phyloP scores from a whole-genome alignment of 352 stramenopile genomes.

The Phytophthora pseudosyringae region DNA sequence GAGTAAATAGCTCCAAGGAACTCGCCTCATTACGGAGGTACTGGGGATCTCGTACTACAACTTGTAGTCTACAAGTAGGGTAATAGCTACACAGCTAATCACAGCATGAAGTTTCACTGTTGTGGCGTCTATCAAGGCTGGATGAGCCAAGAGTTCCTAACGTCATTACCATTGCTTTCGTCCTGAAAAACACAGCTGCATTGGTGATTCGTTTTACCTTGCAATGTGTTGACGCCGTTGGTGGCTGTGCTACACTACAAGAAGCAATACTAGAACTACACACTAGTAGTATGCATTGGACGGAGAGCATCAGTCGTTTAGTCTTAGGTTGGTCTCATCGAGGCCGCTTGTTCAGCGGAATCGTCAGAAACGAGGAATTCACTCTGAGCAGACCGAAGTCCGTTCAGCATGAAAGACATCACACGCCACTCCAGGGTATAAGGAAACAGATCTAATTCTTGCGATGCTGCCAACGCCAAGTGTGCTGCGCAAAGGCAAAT shows the following conservation, averaged over 20 bases:
- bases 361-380: conserved; percentile 93
- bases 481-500: conserved; percentile 4
- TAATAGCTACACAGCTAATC: neutral
- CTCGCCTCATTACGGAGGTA: conserved; percentile 13
- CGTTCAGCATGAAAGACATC: conserved; percentile 81
- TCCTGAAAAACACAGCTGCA: too few species aligned
- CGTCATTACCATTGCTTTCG: too few species aligned
- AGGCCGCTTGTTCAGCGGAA: conserved; percentile 87
- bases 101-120: too few species aligned
- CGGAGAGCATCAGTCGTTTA: conserved; percentile 77
- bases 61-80: neutral
- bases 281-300: conserved; percentile 5
- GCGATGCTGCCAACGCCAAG: too few species aligned
- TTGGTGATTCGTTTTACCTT: too few species aligned
- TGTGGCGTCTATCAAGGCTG: too few species aligned
- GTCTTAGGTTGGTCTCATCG: conserved; percentile 88
- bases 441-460: too few species aligned
- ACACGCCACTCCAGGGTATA: conserved; percentile 41
- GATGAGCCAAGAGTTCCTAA: too few species aligned
- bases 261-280: neutral
- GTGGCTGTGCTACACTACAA: too few species aligned
- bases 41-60: conserved; percentile 6
- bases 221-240: too few species aligned
- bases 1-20: conserved; percentile 6
- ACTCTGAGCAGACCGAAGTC: conserved; percentile 59